phyloP scores from a whole-genome alignment of 257 asterid species.

The Henckelia pumila region DNA sequence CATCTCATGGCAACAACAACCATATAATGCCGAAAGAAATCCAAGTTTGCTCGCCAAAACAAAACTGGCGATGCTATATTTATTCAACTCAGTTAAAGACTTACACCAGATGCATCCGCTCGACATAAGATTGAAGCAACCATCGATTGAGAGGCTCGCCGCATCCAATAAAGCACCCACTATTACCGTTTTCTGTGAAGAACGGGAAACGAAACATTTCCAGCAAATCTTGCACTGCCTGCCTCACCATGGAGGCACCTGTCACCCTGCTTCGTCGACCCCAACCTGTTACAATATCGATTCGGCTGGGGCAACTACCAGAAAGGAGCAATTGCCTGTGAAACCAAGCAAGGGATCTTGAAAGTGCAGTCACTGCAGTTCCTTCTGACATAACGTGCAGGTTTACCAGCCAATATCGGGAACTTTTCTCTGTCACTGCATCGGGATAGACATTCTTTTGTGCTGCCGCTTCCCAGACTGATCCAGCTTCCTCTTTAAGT shows the following conservation, averaged over 20 bases:
- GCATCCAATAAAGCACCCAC: constrained; percentile 89
- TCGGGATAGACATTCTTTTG: constrained; percentile 82
- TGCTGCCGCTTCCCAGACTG: constrained; percentile 94
- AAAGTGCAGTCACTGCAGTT: constrained; percentile 87
- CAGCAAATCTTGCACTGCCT: constrained; percentile 72
- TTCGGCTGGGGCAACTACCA: constrained; percentile 61
- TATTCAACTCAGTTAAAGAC: background rate
- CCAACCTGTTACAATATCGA: constrained; percentile 96
- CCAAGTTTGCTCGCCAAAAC: constrained; percentile 20
- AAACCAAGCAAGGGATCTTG: constrained; percentile 89
- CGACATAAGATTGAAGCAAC: constrained; percentile 78
- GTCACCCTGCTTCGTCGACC: constrained; percentile 92
- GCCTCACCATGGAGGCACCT: constrained; percentile 78
- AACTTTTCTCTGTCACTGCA: constrained; percentile 72
- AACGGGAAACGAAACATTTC: constrained; percentile 68
- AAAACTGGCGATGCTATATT: constrained; percentile 25
- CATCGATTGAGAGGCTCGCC: constrained; percentile 84
- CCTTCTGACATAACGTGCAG: constrained; percentile 96
- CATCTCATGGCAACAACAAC: background rate
- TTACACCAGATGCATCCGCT: constrained; percentile 93
- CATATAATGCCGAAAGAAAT: constrained; percentile 11
- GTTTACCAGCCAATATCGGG: constrained; percentile 86
- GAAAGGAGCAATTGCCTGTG: constrained; percentile 69
- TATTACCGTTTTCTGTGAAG: constrained; percentile 62
- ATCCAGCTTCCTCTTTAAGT: constrained; percentile 91